These are phyloP conservation scores for Westerdykella sp. DNA, from an alignment of 2,329 filamentous ascomycete genomes.

Conservation along the genomic window DNA sequence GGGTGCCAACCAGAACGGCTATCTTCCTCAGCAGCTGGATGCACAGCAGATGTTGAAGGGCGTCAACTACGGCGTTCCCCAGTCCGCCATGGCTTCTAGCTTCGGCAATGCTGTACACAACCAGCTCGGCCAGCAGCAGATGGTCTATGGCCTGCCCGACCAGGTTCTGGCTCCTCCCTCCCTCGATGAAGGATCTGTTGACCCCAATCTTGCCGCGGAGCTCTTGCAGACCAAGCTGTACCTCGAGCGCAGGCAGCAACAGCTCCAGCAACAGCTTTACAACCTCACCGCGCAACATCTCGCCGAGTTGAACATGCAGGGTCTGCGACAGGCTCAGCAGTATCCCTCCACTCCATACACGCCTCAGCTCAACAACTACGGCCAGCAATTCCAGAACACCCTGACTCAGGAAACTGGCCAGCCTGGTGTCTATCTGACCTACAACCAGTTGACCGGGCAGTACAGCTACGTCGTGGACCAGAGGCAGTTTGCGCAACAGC, in stretches of 20 bases:
- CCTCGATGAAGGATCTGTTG: constrained; percentile 66
- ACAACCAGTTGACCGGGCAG: constrained; percentile 80
- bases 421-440: constrained; percentile 73
- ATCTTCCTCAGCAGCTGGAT: constrained; percentile 40
- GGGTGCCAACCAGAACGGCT: constrained; percentile 42
- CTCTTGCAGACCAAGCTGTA: constrained; percentile 87
- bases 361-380: constrained; percentile 53
- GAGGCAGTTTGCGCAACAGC: constrained; percentile 47
- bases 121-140: constrained; percentile 43
- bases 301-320: constrained; percentile 59
- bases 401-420: constrained; percentile 61
- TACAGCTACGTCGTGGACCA: constrained; percentile 74
- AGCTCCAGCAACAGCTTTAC: constrained; percentile 86
- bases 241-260: constrained; percentile 89
- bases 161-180: constrained; percentile 81
- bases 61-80: constrained; percentile 46
- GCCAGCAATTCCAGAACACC: constrained; percentile 61
- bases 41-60: constrained; percentile 15
- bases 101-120: constrained; percentile 43
- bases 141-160: constrained; percentile 65
- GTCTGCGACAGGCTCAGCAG: constrained; percentile 42
- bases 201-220: constrained; percentile 80
- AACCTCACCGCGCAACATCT: constrained; percentile 58
- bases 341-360: constrained; percentile 48
- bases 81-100: constrained; percentile 53